Percentiles rank a stretch among this genome's conserved stretches.
phyloP scores from a whole-genome alignment of 2,329 filamentous ascomycete species.

The Xylariaceae sp. region DNA sequence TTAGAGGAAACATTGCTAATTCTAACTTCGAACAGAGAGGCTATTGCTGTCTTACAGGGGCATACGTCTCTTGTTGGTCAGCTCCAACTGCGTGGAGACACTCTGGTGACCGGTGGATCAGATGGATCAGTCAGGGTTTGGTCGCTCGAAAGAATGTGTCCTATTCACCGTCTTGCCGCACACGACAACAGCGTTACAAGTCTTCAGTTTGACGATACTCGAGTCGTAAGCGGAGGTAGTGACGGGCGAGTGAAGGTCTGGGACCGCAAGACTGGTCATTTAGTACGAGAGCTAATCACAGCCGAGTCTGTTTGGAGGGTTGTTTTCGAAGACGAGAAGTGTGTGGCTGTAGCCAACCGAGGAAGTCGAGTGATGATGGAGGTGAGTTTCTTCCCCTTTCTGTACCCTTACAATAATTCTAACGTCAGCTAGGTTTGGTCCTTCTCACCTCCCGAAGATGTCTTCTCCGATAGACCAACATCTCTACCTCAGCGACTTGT shows the following conservation, averaged over 20 bases:
- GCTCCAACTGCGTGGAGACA: conserved; percentile 91
- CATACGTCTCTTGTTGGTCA: conserved; percentile 97
- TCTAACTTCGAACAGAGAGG: conserved; percentile 52
- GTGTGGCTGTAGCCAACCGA: conserved; percentile 88
- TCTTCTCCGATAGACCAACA: conserved; percentile 50
- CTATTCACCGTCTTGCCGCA: conserved; percentile 90
- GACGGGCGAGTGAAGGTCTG: conserved; percentile 98
- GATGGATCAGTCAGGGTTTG: conserved; percentile 95
- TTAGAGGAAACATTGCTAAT: not conserved
- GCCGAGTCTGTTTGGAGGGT: conserved; percentile 97
- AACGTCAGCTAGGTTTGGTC: conserved; percentile 73
- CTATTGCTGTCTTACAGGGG: conserved; percentile 87
- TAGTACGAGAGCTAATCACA: conserved; percentile 85
- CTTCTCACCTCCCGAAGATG: conserved; percentile 80
- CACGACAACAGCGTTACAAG: conserved; percentile 99
- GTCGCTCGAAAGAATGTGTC: conserved; percentile 85
- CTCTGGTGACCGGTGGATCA: conserved; percentile 90
- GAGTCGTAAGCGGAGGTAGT: conserved; percentile 92
- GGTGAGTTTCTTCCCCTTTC: conserved; percentile 50
- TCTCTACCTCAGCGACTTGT: conserved; percentile 45
- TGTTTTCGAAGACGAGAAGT: conserved; percentile 97
- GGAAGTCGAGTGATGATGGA: conserved; percentile 92
- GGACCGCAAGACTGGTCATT: conserved; percentile 86
- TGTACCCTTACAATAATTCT: conserved; percentile 14
- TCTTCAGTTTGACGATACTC: conserved; percentile 91